Conservation (phyloP, 2,329 filamentous ascomycete species). For the Aspergillus brunneoviolaceus region DNA sequence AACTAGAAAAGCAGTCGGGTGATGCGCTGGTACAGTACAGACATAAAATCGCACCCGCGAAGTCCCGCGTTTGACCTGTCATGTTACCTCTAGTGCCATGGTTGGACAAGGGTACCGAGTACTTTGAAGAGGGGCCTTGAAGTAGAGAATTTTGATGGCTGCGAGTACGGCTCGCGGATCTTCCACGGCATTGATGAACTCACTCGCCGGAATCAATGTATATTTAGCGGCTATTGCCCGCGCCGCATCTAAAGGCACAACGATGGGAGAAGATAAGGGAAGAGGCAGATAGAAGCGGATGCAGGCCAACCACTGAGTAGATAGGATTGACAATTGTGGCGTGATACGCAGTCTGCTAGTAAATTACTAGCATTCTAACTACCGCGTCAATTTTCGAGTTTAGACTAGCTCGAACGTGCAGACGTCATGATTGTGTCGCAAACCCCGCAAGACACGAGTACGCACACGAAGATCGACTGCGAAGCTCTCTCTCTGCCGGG, state of each 20-base stretch:
- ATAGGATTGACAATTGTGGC: neutral
- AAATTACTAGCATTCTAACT: neutral
- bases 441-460: slow-evolving; percentile 4
- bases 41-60: neutral
- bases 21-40: neutral
- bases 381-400: neutral
- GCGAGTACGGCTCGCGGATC: neutral
- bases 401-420: slow-evolving; percentile 2
- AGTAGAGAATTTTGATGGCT: neutral
- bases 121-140: neutral
- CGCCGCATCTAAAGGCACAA: neutral
- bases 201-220: neutral
- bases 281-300: neutral
- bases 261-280: neutral
- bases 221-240: neutral
- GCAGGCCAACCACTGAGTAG: neutral
- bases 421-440: slow-evolving; percentile 4
- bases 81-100: neutral
- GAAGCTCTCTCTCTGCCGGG: neutral
- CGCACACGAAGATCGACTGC: neutral
- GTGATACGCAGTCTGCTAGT: neutral
- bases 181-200: neutral
- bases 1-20: neutral
- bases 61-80: neutral
- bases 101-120: neutral